Evolutionary conservation across 345 rosid genomes (phyloP).

Genomic region (Lumnitzera racemosa): DNA sequence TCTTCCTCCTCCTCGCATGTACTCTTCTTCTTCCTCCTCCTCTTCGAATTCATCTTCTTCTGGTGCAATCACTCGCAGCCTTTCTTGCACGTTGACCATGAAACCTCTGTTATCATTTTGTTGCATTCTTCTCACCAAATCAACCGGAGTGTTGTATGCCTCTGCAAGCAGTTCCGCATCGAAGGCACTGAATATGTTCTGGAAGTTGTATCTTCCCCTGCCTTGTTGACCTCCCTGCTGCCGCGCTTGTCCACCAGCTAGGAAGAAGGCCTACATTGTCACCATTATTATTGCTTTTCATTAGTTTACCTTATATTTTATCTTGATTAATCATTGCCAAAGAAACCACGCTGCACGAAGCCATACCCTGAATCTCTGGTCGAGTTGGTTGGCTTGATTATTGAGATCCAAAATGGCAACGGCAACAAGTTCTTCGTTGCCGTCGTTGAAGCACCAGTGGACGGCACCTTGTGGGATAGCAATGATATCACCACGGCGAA

Average conservation of each 20-base stretch:
- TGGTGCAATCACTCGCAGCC: slow-evolving; percentile 11
- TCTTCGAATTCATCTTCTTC: slow-evolving; percentile 7
- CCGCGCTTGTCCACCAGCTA: slow-evolving; percentile 17
- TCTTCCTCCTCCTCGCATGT: slow-evolving; percentile 1
- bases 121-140: slow-evolving; percentile 10
- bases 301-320: not conserved
- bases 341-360: not conserved
- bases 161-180: slow-evolving; percentile 22
- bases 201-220: slow-evolving; percentile 3
- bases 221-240: not conserved
- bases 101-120: slow-evolving; percentile 12
- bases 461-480: slow-evolving; percentile 22
- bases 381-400: slow-evolving; percentile 28
- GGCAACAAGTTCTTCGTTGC: slow-evolving; percentile 19
- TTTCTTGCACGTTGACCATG: slow-evolving; percentile 11
- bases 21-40: slow-evolving; percentile 1
- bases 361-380: slow-evolving; percentile 11
- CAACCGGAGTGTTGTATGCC: slow-evolving; percentile 17
- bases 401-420: slow-evolving; percentile 17
- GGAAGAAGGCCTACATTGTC: slow-evolving; percentile 15
- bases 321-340: not conserved
- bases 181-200: slow-evolving; percentile 20
- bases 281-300: not conserved
- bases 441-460: slow-evolving; percentile 34
- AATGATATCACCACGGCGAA: slow-evolving; percentile 27